phyloP scores from a whole-genome alignment of 148 eudicot genomes.

The Euryodendron excelsum region DNA sequence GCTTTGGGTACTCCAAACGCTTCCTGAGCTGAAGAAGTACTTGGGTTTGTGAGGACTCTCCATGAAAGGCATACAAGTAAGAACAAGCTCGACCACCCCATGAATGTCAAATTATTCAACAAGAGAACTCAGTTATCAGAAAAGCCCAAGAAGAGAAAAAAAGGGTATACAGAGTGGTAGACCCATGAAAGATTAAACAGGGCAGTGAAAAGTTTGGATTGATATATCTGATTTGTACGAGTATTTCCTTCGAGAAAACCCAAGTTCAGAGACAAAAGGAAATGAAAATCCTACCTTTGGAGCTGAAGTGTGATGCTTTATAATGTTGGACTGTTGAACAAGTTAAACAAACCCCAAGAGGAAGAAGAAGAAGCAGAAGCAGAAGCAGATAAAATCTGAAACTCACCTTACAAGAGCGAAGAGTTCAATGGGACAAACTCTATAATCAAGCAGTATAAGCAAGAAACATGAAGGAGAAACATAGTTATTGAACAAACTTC shows the following conservation, averaged over 20 bases:
- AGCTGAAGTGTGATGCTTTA: neutral
- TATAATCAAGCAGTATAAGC: no score
- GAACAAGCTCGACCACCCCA: conserved; percentile 33
- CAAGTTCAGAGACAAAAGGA: neutral
- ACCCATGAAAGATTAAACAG: neutral
- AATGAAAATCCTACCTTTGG: neutral
- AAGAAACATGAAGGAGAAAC: neutral
- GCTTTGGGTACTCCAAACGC: conserved; percentile 65
- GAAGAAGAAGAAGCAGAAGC: no score
- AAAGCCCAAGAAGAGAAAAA: no score
- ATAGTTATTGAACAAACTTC: neutral
- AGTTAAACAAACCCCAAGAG: neutral
- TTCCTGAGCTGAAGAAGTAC: conserved; percentile 63
- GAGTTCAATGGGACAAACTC: neutral
- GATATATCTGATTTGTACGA: neutral
- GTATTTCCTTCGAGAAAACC: neutral
- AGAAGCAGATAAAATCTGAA: neutral
- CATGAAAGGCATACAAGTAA: conserved; percentile 32
- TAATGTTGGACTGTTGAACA: neutral
- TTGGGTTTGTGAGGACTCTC: conserved; percentile 55
- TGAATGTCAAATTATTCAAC: neutral
- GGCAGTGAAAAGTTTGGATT: neutral
- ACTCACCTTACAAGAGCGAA: no score
- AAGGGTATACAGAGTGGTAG: no score
- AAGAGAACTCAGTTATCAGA: no score